Base-by-base conservation (phyloP, 306 rosid genomes). In the Cicer cuneatum region DNA sequence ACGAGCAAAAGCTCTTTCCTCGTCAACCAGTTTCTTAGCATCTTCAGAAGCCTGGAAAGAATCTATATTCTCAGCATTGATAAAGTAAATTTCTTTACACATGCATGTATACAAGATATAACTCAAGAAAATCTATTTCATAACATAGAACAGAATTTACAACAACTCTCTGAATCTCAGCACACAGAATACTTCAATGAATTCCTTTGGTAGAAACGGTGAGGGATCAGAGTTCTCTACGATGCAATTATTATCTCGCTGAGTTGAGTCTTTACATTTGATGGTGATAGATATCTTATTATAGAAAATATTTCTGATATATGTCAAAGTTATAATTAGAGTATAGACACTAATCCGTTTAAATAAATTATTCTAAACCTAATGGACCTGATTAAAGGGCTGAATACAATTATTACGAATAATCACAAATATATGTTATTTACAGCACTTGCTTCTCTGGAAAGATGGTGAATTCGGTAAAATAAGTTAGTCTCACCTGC, bases 1-100 rank as follows among this genome's bases (percentile, higher is more conserved):
- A 74, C 97, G 97, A 75, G 99, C 96, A 83, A 90, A 90, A 75
- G 96, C 95, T 86, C 99, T 86, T 83, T 94, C 97, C 85, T 92
- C 87, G 38, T 94, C 96, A 40, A 92, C 99, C 69, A 92, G 89
- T 81, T 81, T 92, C 81, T 86, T 92, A 71, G 99, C 99, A 76
- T 94, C 99, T 81, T 94, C 96, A 69, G 99, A 94, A 81, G 99
- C 97, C 99, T 94, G 62, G 71, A 88, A 76, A 69, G 65, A 21
- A 78, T 59, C 19, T 21, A 60, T 81, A 74, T 46, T 66, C 68
- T 85, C 72, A 81, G 43, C 68, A 57, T 10, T 6, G 59, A 42
- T 49, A 56, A 51, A 40, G 16, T 41, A 79, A 76, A 72, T 54
- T 43, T 62, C 41, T 47, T 60, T 15, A 41, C 19, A 18, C 29